Percentiles rank a stretch among this genome's conserved stretches.
Evolutionary conservation across 306 rosid genomes (phyloP).

Genomic region (Corylus avellana): DNA sequence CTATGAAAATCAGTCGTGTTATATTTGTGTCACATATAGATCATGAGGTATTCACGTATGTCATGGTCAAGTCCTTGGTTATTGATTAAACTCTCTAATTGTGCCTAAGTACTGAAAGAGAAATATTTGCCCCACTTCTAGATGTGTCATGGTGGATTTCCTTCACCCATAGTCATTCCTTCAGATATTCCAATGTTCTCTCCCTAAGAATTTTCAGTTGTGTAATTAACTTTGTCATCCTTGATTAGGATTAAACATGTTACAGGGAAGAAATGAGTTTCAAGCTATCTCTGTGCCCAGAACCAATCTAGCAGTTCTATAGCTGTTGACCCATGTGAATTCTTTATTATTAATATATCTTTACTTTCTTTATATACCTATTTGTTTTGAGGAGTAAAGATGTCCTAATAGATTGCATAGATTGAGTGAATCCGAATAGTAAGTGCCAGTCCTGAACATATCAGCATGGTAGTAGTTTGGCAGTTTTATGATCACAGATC

Average conservation of each 20-base stretch:
- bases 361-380: neutral
- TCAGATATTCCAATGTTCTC: neutral
- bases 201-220: neutral
- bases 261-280: neutral
- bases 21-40: neutral
- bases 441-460: slow-evolving; percentile 14
- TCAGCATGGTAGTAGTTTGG: neutral
- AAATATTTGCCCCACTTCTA: neutral
- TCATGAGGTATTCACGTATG: neutral
- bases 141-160: neutral
- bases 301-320: neutral
- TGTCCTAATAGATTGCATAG: neutral
- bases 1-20: neutral
- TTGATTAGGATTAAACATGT: neutral
- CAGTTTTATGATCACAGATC: slow-evolving; percentile 19
- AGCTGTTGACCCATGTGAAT: neutral
- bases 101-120: neutral
- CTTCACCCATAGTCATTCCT: neutral
- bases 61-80: neutral
- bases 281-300: neutral
- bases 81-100: neutral
- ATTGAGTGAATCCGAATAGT: slow-evolving; percentile 12
- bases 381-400: neutral
- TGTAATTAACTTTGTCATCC: neutral
- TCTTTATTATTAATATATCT: neutral